These are phyloP conservation scores for Cenchrus purpureus DNA, from an alignment of 176 grass and related monocot genomes.

Conservation along the genomic window DNA sequence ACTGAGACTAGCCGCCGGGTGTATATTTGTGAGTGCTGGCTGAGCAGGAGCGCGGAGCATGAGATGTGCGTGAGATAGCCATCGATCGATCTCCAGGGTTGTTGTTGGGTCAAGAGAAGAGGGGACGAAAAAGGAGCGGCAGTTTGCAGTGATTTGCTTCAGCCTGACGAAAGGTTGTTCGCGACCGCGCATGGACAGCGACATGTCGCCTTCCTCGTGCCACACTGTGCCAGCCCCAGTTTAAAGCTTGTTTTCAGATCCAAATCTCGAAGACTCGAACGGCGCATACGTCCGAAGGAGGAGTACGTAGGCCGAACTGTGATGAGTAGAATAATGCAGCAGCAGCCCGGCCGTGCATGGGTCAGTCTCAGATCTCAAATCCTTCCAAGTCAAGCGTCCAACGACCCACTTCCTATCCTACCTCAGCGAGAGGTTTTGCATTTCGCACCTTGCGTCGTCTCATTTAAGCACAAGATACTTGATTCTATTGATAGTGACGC, in stretches of 20 bases:
- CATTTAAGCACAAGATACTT: not conserved
- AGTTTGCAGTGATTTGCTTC: conserved; percentile 29
- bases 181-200: conserved; percentile 6
- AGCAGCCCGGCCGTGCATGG: not conserved
- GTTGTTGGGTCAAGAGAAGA: conserved; percentile 29
- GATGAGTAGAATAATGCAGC: conserved; percentile 2
- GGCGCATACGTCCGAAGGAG: not conserved
- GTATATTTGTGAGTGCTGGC: not conserved
- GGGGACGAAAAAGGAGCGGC: not conserved
- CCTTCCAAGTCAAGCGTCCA: conserved; percentile 20
- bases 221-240: not conserved
- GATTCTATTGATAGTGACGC: not conserved
- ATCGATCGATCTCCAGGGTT: not conserved
- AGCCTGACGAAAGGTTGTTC: conserved; percentile 30
- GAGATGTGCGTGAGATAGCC: not conserved
- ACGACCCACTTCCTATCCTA: not conserved
- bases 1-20: not conserved
- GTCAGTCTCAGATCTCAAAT: conserved; percentile 31
- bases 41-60: not conserved
- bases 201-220: not conserved
- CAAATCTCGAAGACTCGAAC: not conserved
- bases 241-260: not conserved
- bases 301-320: not conserved
- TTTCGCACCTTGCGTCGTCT: not conserved
- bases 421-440: not conserved